Evolutionary conservation across 331 rosid species (phyloP), one percentile per base, ranked within the genome.

Genomic region (Pyrus hybrid): DNA sequence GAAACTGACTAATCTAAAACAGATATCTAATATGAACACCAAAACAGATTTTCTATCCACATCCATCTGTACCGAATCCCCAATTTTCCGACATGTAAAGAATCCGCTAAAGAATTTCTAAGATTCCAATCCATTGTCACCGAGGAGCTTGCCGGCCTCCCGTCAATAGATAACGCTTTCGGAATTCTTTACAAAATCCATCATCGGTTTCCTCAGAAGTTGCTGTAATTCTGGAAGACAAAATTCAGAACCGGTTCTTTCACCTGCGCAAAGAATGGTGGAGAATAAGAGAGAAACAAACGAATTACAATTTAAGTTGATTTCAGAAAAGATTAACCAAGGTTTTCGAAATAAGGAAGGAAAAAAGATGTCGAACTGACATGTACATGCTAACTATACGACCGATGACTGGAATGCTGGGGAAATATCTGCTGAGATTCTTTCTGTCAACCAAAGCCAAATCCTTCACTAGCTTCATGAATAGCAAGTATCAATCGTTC

Each of bases 401-500:
- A 80, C 82, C 73, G 73, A 70, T 77, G 75, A 82, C 82, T 37
- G 45, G 77, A 62, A 57, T n/a, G 83, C 85, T 66, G 85, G 83
- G 73, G 80, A 56, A 71, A 67, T 60, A 63, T 81, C 74, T 20
- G 69, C 29, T 12, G 30, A 71, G 56, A 67, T 23, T 57, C 21
- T 47, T 26, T 61, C 7, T 37, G 68, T 88, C 66, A 95, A 60
- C 99, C 99, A 71, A 95, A 95, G 76, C 99, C 99, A 71, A 95
- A 95, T 76, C 99, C 99, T 90, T 95, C 99, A 64, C 97, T 95
- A 33, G 85, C 99, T 79, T 95, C 99, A 57, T 95, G 99, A 76
- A 92, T 90, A 79, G 99, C 99, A 71, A 95, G 99, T 74, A 95
- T 83, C 88, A 95, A 75, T 17, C 99, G 96, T 78, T 95, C 97